Percentiles rank a stretch among this genome's conserved stretches.
phyloP scores from a whole-genome alignment of 306 rosid genomes.

The Gastrolobium bilobum region DNA sequence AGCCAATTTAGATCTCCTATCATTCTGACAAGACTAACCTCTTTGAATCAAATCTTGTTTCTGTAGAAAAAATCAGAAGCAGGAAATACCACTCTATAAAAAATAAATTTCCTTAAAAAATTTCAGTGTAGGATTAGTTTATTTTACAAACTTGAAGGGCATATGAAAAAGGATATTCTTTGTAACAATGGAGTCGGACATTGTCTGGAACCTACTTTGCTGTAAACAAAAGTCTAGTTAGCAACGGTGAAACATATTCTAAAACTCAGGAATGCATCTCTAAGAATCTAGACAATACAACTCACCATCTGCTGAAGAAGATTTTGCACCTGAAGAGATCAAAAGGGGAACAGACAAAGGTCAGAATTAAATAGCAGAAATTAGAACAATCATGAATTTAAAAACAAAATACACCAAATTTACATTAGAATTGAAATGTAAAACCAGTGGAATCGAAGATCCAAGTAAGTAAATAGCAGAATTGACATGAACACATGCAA shows the following conservation, averaged over 20 bases:
- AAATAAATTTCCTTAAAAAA: constrained; percentile 38
- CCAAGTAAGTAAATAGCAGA: neutral
- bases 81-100: constrained; percentile 15
- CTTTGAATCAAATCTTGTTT: neutral
- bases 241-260: constrained; percentile 34
- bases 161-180: constrained; percentile 86
- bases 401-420: constrained; percentile 17
- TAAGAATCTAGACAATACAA: constrained; percentile 36
- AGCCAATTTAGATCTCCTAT: constrained; percentile 9
- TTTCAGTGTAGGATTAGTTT: neutral
- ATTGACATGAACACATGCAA: neutral
- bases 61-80: neutral
- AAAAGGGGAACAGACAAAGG: neutral
- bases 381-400: constrained; percentile 27
- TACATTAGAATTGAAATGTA: neutral
- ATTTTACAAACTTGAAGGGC: constrained; percentile 11
- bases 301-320: constrained; percentile 99
- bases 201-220: constrained; percentile 94
- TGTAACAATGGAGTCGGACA: constrained; percentile 93
- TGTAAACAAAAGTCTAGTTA: constrained; percentile 58
- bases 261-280: constrained; percentile 42
- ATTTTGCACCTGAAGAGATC: constrained; percentile 81
- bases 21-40: constrained; percentile 1
- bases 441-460: constrained; percentile 7
- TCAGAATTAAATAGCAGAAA: constrained; percentile 38